Evolutionary conservation across 805 yeast species (phyloP).

Genomic region (Myxozyma geophila): DNA sequence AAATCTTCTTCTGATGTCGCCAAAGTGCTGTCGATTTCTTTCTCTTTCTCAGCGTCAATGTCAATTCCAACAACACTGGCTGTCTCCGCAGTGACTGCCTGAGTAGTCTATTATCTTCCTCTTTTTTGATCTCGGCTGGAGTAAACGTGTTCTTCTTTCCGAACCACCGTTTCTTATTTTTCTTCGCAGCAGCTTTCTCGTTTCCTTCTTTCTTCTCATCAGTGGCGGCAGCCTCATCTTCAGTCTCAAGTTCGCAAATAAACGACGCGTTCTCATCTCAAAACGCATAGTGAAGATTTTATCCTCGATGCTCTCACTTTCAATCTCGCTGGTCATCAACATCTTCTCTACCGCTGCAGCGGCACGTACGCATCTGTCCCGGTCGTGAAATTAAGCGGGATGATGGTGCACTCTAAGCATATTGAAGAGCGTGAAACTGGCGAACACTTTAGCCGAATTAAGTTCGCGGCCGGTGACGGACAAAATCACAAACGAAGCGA

Average conservation of each 20-base stretch:
- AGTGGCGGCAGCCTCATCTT: slow-evolving; percentile 52
- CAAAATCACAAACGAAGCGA: slow-evolving; percentile 62
- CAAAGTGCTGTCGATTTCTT: slow-evolving; percentile 58
- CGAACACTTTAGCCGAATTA: slow-evolving; percentile 67
- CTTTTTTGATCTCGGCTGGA: slow-evolving; percentile 31
- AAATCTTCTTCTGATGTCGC: slow-evolving; percentile 39
- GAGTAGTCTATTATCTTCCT: slow-evolving; percentile 26
- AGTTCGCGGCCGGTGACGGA: slow-evolving; percentile 51
- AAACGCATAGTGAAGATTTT: slow-evolving; percentile 52
- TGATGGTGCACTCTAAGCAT: slow-evolving; percentile 61
- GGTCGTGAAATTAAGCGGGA: slow-evolving; percentile 68
- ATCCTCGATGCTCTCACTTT: slow-evolving; percentile 44
- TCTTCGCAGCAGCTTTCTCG: slow-evolving; percentile 3
- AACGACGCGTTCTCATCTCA: slow-evolving; percentile 59
- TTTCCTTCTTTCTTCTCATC: slow-evolving; percentile 30
- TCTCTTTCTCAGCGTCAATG: slow-evolving; percentile 28
- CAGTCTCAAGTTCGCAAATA: slow-evolving; percentile 55
- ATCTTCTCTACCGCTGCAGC: slow-evolving; percentile 56
- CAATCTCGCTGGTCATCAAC: slow-evolving; percentile 54
- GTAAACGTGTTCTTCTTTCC: slow-evolving; percentile 1
- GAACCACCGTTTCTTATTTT: background rate
- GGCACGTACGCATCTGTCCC: slow-evolving; percentile 67
- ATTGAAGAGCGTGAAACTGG: slow-evolving; percentile 72
- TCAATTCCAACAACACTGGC: slow-evolving; percentile 11
- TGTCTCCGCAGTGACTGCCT: slow-evolving; percentile 40